phyloP scores from a whole-genome alignment of 1,139 yeast genomes.

The Yamadazyma trypodendri region DNA sequence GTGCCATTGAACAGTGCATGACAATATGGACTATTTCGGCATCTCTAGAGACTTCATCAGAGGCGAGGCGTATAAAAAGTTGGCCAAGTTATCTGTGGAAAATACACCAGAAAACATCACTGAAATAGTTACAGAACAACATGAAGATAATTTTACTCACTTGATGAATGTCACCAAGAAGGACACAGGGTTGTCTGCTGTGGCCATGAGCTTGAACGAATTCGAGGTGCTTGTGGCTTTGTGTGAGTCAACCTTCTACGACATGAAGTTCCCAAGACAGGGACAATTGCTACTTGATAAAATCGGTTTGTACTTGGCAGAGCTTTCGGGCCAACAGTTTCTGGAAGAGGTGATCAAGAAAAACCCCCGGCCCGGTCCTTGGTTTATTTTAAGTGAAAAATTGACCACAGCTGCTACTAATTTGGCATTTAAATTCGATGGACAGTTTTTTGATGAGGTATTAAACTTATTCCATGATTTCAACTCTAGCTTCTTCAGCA shows the following conservation, averaged over 20 bases:
- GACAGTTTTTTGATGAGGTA: constrained; percentile 24
- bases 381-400: constrained; percentile 35
- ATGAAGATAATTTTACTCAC: constrained; percentile 24
- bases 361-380: constrained; percentile 33
- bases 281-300: constrained; percentile 54
- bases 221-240: constrained; percentile 71
- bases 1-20: not conserved
- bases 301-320: constrained; percentile 58
- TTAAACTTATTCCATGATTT: constrained; percentile 31
- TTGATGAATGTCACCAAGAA: constrained; percentile 24
- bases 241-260: constrained; percentile 49
- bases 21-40: constrained; percentile 40
- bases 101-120: constrained; percentile 19
- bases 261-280: constrained; percentile 41
- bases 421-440: constrained; percentile 35
- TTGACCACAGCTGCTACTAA: constrained; percentile 38
- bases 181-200: constrained; percentile 19
- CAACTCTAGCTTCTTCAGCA: constrained; percentile 24
- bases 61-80: constrained; percentile 56
- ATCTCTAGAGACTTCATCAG: constrained; percentile 49
- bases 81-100: constrained; percentile 29
- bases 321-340: constrained; percentile 53
- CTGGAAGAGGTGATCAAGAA: constrained; percentile 21
- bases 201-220: constrained; percentile 55
- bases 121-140: constrained; percentile 13